These are phyloP conservation scores for Vachellia pachyceras DNA, from an alignment of 306 rosid species.

Conservation along the genomic window DNA sequence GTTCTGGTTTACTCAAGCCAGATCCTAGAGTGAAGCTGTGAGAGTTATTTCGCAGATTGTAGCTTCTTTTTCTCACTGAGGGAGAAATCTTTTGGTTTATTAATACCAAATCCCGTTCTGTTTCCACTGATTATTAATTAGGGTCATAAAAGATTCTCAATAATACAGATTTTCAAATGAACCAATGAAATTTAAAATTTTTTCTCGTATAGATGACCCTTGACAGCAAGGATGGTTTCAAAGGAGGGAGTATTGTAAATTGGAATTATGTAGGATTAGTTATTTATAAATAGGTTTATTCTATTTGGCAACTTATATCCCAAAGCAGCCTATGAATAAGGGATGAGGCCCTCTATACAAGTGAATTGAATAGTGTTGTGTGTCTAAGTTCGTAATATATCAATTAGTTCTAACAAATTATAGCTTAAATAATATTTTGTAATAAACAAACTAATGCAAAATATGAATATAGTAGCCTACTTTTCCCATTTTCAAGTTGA, in stretches of 20 bases:
- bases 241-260: not conserved
- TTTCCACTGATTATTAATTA: too few relatives aligned
- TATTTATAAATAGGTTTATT: not conserved
- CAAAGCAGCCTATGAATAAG: not conserved
- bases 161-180: not conserved
- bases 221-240: not conserved
- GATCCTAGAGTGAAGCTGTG: too few relatives aligned
- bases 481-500: not conserved
- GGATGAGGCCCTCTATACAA: not conserved
- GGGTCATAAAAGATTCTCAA: not conserved
- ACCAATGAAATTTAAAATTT: not conserved
- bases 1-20: too few relatives aligned
- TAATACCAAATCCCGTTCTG: too few relatives aligned
- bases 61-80: too few relatives aligned
- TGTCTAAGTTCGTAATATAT: not conserved
- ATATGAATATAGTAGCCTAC: not conserved
- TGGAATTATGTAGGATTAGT: not conserved
- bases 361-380: not conserved
- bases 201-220: not conserved
- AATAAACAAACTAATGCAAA: not conserved
- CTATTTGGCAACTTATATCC: not conserved
- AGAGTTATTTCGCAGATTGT: too few relatives aligned
- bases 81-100: too few relatives aligned
- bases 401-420: not conserved
- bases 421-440: slow-evolving; percentile 10